These are phyloP conservation scores for Obba rivulosa DNA, from an alignment of 768 basidiomycete species.

Conservation along the genomic window DNA sequence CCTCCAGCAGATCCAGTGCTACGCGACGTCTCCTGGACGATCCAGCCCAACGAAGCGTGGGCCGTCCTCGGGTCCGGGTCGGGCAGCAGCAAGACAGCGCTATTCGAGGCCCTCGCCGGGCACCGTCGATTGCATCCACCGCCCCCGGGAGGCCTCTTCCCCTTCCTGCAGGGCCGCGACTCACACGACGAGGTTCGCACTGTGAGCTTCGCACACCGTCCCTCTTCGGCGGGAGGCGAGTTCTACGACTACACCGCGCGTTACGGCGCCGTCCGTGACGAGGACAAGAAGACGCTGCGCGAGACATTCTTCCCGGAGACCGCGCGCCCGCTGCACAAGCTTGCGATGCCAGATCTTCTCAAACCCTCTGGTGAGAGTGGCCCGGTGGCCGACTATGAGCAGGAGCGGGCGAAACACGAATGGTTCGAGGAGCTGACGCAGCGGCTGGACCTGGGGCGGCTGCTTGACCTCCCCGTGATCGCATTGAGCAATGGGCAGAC, in stretches of 20 bases:
- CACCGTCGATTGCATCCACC: constrained; percentile 65
- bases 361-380: constrained; percentile 4
- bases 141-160: constrained; percentile 70
- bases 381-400: constrained; percentile 11
- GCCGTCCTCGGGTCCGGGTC: constrained; percentile 17
- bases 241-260: constrained; percentile 94
- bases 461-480: constrained; percentile 81
- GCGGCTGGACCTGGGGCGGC: constrained; percentile 47
- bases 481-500: constrained; percentile 93
- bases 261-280: constrained; percentile 84
- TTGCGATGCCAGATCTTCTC: constrained; percentile 23
- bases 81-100: constrained; percentile 15
- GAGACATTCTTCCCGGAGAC: constrained; percentile 60
- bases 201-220: constrained; percentile 66
- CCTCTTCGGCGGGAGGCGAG: constrained; percentile 51
- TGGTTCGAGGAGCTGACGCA: constrained; percentile 51
- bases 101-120: constrained; percentile 33
- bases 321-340: constrained; percentile 18
- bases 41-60: constrained; percentile 20
- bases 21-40: constrained; percentile 17
- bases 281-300: constrained; percentile 72
- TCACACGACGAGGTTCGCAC: constrained; percentile 45
- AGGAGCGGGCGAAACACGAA: constrained; percentile 21
- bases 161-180: constrained; percentile 53
- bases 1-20: constrained; percentile 13